Base-by-base conservation (phyloP, 2,329 filamentous ascomycete species). In the Pestalotiopsis sp. region DNA sequence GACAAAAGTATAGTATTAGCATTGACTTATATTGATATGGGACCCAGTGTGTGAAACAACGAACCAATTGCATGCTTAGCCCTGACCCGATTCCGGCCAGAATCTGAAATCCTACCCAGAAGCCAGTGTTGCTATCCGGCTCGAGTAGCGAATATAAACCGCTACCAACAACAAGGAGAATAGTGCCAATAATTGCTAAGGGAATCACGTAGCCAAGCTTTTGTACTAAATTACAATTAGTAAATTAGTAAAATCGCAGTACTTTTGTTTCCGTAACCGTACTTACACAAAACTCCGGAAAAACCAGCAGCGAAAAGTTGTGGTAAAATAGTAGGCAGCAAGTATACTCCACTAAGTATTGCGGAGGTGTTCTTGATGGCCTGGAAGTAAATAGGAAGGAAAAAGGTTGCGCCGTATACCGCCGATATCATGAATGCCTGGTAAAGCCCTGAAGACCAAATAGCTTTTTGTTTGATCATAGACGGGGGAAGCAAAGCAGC, bases 401-500 rank as follows among this genome's bases (percentile, higher is more conserved):
- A 73, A 61, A 74, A 72, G 39, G 64, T 67, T 55, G 58, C 75
- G 1, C 81, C 76, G 4, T 13, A 1, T 2, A 64, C 66, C 7
- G 68, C 61, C 5, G 70, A 57, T 0, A 74, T 63, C 31, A 70
- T 64, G 14, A 74, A 17, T 13, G 72, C 71, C 1, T 72, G 36
- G 57, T 41, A 17, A 13, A 64, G 12, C 17, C 80, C 79, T 7
- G 81, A 74, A 75, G 79, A 81, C 23, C 87, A 79, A 36, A 82
- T 75, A 1, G 84, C 79, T 45, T 80, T 78, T 14, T 73, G 68
- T 5, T 52, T 75, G 4, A 87, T 66, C 45, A 88, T 77, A 0
- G 81, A 81, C 1, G 81, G 77, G 0, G 84, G 81, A 2, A 89
- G 78, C 80, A 88, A 86, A 39, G 86, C 85, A 2, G 79, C 75